Conservation (phyloP, 371 early-diverging fungal genomes). For the Apophysomyces sp. region DNA sequence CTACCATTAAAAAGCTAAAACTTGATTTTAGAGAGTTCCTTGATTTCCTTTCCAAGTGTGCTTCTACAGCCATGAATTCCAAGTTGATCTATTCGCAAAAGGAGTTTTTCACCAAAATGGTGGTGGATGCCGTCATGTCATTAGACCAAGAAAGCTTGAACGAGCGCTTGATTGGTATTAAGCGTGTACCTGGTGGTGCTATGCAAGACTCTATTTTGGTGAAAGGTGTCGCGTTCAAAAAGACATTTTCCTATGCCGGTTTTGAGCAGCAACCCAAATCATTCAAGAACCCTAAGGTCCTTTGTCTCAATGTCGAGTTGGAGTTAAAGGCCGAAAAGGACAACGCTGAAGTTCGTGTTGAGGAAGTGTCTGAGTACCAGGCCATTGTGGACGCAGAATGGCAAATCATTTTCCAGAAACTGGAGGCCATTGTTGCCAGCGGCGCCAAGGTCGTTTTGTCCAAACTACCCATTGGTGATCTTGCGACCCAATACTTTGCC, state of each 20-base stretch:
- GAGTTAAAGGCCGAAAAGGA: constrained; percentile 99
- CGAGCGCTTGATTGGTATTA: constrained; percentile 96
- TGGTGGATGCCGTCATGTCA: constrained; percentile 95
- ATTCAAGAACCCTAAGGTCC: constrained; percentile 93
- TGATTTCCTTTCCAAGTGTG: constrained; percentile 93
- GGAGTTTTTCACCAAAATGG: constrained; percentile 98
- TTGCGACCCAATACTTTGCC: constrained; percentile 99
- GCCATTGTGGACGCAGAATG: constrained; percentile 99
- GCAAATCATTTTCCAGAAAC: constrained; percentile 98
- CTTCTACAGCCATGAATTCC: constrained; percentile 98
- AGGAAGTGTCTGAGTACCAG: constrained; percentile 97
- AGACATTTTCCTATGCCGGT: constrained; percentile 99
- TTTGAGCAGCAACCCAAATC: constrained; percentile 99
- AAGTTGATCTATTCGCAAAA: constrained; percentile 98
- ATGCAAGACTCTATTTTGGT: constrained; percentile 98
- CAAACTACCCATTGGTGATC: constrained; percentile 98
- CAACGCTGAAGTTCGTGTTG: constrained; percentile 99
- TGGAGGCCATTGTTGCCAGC: constrained; percentile 95
- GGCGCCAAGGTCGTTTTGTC: constrained; percentile 99
- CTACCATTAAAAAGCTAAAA: neutral
- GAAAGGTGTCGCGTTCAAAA: constrained; percentile 99
- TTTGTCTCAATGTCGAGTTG: constrained; percentile 97
- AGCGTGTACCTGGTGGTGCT: constrained; percentile 98
- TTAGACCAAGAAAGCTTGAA: constrained; percentile 93
- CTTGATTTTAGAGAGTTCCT: constrained; percentile 71